Percentiles rank a stretch among this genome's conserved stretches.
Conservation (phyloP, 371 early-diverging fungal genomes). For the Mortierella sp. region DNA sequence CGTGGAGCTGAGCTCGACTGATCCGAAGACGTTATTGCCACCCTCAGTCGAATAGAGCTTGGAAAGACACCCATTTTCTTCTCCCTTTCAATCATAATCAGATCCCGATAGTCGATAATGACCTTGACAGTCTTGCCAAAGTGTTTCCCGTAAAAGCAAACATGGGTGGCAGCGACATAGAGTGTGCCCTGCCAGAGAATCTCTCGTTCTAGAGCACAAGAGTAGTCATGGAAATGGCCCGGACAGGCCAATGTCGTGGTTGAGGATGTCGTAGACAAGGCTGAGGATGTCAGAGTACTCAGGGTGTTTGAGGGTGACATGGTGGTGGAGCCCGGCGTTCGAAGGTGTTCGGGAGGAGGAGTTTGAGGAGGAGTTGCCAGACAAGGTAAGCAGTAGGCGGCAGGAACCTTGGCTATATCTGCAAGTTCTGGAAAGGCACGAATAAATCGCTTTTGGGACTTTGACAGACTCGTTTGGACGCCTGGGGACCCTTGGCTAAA, state of each 20-base stretch:
- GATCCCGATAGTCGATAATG: conserved; percentile 59
- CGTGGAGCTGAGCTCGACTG: neutral
- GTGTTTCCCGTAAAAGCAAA: conserved; percentile 67
- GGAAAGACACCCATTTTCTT: conserved; percentile 69
- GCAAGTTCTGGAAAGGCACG: conserved; percentile 46
- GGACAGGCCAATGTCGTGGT: conserved; percentile 17
- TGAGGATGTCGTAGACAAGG: conserved; percentile 14
- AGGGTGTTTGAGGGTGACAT: conserved; percentile 28
- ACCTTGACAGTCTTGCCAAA: conserved; percentile 65
- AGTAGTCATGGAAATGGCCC: conserved; percentile 41
- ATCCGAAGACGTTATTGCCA: neutral
- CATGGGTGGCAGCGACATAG: conserved; percentile 60
- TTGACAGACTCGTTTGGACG: conserved; percentile 20
- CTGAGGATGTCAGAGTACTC: conserved; percentile 21
- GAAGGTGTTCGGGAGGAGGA: conserved; percentile 4
- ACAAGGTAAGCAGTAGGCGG: conserved; percentile 39
- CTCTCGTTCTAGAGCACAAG: conserved; percentile 70
- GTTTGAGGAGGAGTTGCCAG: conserved; percentile 40
- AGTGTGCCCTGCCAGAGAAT: conserved; percentile 71
- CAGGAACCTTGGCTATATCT: conserved; percentile 34
- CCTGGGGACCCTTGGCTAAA: conserved; percentile 18
- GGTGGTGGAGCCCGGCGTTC: conserved; percentile 1
- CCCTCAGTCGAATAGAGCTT: conserved; percentile 61
- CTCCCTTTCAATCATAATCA: conserved; percentile 66
- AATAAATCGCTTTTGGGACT: conserved; percentile 32